A percentile compares a stretch with the other conserved stretches of the same genome.
Evolutionary conservation across 352 stramenopile genomes (phyloP).

Genomic region (Pythium phragmiticola): DNA sequence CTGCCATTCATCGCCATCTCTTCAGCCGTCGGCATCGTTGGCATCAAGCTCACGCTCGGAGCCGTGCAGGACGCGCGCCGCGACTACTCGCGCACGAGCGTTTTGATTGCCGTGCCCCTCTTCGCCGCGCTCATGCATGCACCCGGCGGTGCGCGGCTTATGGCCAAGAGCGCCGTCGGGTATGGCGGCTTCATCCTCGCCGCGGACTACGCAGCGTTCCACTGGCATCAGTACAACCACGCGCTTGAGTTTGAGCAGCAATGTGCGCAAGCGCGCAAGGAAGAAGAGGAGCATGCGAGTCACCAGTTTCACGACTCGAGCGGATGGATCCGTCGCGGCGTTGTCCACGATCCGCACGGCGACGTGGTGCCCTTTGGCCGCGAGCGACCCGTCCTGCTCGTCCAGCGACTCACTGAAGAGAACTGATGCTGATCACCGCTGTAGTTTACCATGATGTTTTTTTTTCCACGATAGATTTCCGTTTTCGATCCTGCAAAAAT

Average conservation of each 20-base stretch:
- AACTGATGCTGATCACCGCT: no score
- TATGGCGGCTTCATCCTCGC: conserved; percentile 40
- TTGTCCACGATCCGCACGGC: not conserved
- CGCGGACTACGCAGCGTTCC: conserved; percentile 28
- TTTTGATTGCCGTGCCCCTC: conserved; percentile 51
- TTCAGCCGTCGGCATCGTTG: conserved; percentile 43
- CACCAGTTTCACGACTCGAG: conserved; percentile 2
- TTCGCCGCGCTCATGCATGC: conserved; percentile 44
- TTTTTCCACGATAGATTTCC: no score
- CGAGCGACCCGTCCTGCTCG: not conserved
- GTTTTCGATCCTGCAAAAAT: no score
- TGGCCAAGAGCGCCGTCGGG: conserved; percentile 37
- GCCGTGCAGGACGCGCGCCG: conserved; percentile 46
- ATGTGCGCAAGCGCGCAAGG: not conserved
- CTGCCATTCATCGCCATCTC: conserved; percentile 42
- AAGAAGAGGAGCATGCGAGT: conserved; percentile 1
- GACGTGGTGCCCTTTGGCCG: not conserved
- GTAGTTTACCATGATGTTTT: no score
- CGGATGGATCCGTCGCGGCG: conserved; percentile 10
- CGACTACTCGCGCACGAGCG: conserved; percentile 56
- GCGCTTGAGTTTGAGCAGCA: conserved; percentile 11
- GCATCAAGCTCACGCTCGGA: conserved; percentile 54
- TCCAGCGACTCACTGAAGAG: not conserved
- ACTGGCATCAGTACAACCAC: conserved; percentile 16
- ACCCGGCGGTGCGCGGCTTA: conserved; percentile 38